A percentile compares a stretch with the other conserved stretches of the same genome.
Evolutionary conservation across 2,329 filamentous ascomycete genomes (phyloP).

Genomic region (Chalaropsis thielavioides): DNA sequence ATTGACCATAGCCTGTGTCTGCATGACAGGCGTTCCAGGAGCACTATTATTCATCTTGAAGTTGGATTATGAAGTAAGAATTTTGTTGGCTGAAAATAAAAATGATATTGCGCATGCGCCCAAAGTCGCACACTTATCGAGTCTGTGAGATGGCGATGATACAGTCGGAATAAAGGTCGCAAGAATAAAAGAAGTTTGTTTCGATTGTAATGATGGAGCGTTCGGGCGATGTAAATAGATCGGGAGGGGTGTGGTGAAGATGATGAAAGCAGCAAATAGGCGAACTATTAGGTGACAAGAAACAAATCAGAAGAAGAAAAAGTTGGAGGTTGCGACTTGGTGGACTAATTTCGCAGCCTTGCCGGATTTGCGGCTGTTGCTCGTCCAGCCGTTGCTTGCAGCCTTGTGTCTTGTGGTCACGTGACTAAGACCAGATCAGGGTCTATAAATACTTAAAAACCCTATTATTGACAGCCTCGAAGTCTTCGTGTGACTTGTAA

Average conservation of each 20-base stretch:
- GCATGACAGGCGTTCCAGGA: conserved; percentile 19
- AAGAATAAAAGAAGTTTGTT: not conserved
- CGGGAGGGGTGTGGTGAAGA: not conserved
- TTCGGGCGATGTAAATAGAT: not conserved
- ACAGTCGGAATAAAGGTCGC: not conserved
- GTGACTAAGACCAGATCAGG: not conserved
- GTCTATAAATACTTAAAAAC: not conserved
- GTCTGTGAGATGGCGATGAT: not conserved
- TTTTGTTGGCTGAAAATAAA: conserved; percentile 8
- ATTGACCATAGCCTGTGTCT: conserved; percentile 19
- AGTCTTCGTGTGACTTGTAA: no score
- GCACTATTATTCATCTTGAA: conserved; percentile 3
- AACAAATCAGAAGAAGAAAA: not conserved
- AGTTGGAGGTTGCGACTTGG: not conserved
- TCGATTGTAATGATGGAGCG: not conserved
- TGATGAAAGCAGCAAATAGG: not conserved
- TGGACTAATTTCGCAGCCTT: not conserved
- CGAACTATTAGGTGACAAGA: not conserved
- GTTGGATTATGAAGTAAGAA: not conserved
- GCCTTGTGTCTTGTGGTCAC: not conserved
- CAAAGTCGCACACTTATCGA: not conserved
- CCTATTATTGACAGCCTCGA: not conserved
- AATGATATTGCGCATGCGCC: not conserved
- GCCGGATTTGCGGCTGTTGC: not conserved
- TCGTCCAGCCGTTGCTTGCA: not conserved